Evolutionary conservation across 441 rosid species (phyloP).

Genomic region (Heliophila coronopifolia): DNA sequence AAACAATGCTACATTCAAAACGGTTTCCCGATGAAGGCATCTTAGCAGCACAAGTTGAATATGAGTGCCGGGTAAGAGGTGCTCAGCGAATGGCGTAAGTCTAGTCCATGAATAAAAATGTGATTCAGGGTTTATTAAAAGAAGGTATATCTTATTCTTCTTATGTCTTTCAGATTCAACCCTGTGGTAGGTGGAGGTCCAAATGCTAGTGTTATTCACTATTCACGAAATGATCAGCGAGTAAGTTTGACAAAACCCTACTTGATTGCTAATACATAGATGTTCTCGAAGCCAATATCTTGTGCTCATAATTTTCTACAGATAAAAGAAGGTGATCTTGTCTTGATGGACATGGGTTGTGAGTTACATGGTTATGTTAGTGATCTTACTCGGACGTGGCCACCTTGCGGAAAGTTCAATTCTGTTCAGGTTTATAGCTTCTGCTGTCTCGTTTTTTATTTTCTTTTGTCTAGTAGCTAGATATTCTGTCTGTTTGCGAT

Average conservation of each 20-base stretch:
- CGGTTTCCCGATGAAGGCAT: conserved; percentile 62
- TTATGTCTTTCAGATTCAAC: conserved; percentile 66
- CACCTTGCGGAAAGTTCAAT: conserved; percentile 79
- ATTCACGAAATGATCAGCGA: conserved; percentile 86
- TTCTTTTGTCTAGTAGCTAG: background rate
- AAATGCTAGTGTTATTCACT: conserved; percentile 83
- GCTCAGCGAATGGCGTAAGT: conserved; percentile 98
- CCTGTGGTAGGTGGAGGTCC: conserved; percentile 96
- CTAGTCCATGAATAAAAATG: conserved; percentile 1
- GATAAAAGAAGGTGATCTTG: conserved; percentile 80
- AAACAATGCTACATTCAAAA: conserved; percentile 85
- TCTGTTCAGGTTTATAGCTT: conserved; percentile 54
- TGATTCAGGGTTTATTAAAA: background rate
- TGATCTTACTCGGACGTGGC: conserved; percentile 96
- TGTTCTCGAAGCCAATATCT: conserved; percentile 17
- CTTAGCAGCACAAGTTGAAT: conserved; percentile 78
- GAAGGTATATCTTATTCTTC: background rate
- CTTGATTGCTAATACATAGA: conserved; percentile 1
- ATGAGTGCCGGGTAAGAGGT: conserved; percentile 88
- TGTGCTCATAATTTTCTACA: conserved; percentile 27
- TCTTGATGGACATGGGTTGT: conserved; percentile 95
- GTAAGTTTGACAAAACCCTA: conserved; percentile 35
- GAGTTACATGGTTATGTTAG: conserved; percentile 94
- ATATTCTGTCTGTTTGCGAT: background rate
- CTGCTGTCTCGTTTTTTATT: background rate